Percentiles rank a stretch among this genome's conserved stretches.
These are phyloP conservation scores for Backusella parvicylindrica DNA, from an alignment of 192 early-diverging fungal species.

Conservation along the genomic window DNA sequence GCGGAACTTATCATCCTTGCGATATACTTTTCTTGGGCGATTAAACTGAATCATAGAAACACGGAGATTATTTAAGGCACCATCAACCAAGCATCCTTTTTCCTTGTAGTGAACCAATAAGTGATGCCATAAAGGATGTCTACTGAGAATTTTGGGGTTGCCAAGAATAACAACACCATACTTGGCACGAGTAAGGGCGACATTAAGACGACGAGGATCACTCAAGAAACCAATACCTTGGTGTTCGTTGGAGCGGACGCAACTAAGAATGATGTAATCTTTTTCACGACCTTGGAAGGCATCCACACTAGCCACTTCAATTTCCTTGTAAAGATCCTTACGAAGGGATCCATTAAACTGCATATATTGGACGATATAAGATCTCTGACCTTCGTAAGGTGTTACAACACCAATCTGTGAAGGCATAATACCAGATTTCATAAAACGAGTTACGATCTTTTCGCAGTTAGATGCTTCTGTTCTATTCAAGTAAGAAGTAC, in stretches of 20 bases:
- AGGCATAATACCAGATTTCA: conserved; percentile 82
- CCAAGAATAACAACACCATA: conserved; percentile 94
- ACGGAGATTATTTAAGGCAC: conserved; percentile 85
- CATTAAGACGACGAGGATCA: conserved; percentile 89
- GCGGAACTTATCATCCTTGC: conserved; percentile 53
- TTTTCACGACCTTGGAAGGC: conserved; percentile 99
- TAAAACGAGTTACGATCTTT: conserved; percentile 92
- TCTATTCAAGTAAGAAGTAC: conserved; percentile 97
- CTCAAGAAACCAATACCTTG: conserved; percentile 94
- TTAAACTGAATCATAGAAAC: conserved; percentile 87
- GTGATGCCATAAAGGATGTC: conserved; percentile 95
- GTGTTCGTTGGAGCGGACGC: conserved; percentile 96
- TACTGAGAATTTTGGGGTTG: conserved; percentile 92
- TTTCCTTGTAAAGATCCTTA: conserved; percentile 96
- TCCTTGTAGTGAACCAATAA: conserved; percentile 92
- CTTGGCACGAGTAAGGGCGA: conserved; percentile 87
- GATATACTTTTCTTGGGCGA: conserved; percentile 58
- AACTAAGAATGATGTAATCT: conserved; percentile 98
- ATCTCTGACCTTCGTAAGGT: conserved; percentile 97
- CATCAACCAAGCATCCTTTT: conserved; percentile 87
- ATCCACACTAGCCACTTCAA: conserved; percentile 98
- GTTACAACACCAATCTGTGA: conserved; percentile 97
- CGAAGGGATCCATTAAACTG: conserved; percentile 86
- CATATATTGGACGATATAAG: conserved; percentile 96
- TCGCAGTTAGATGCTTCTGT: conserved; percentile 96